phyloP scores from a whole-genome alignment of 495 filamentous ascomycete species.

The Penicillium paxilli region DNA sequence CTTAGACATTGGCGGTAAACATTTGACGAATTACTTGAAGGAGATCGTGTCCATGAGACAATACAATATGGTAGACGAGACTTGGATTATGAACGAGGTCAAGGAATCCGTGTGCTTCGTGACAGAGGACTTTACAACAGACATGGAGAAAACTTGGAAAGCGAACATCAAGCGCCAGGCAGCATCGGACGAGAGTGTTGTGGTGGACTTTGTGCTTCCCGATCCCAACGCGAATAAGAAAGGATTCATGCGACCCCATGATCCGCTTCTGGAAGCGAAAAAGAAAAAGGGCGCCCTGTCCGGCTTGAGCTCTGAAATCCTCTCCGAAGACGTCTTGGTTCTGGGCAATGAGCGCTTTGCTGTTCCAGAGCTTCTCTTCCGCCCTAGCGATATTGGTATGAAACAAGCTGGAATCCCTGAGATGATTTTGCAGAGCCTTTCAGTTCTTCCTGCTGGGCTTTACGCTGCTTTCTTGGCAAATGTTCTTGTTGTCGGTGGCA shows the following conservation, averaged over 20 bases:
- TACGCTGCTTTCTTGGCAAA: conserved; percentile 83
- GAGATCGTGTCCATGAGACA: conserved; percentile 86
- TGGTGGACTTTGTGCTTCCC: conserved; percentile 90
- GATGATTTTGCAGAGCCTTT: conserved; percentile 76
- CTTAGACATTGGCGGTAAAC: conserved; percentile 88
- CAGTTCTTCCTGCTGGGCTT: conserved; percentile 70
- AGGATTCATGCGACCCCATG: conserved; percentile 76
- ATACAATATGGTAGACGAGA: conserved; percentile 92
- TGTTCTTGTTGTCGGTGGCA: conserved; percentile 86
- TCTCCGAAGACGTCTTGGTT: conserved; percentile 78
- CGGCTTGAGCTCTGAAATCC: conserved; percentile 52
- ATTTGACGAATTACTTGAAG: conserved; percentile 93
- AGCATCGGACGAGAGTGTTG: conserved; percentile 61
- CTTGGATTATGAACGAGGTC: conserved; percentile 89
- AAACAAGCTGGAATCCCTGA: conserved; percentile 81
- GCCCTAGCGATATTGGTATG: conserved; percentile 82
- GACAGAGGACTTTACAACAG: conserved; percentile 70
- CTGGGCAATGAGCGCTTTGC: conserved; percentile 89
- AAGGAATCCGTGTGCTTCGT: conserved; percentile 91
- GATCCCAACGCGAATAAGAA: conserved; percentile 77
- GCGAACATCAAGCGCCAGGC: conserved; percentile 56
- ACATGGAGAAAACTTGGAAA: conserved; percentile 85
- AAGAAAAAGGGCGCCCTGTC: conserved; percentile 55
- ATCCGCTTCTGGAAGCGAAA: conserved; percentile 60
- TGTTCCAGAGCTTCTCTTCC: conserved; percentile 88